A percentile compares a stretch with the other conserved stretches of the same genome.
Conservation (phyloP, 768 basidiomycete species). For the Cystofilobasidium ferigula region DNA sequence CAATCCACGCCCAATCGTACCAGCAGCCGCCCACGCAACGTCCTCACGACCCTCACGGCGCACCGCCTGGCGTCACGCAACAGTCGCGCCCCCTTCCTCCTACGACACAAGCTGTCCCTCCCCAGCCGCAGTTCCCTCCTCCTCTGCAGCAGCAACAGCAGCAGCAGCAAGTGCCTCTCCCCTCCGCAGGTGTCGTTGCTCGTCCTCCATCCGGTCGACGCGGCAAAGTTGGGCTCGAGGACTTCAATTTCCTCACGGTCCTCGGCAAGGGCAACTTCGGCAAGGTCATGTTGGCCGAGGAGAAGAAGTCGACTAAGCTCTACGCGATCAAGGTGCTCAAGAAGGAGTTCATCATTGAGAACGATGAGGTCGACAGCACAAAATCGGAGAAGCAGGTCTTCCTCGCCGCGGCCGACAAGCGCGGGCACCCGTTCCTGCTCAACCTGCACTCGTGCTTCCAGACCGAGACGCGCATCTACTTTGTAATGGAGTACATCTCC, state of each 20-base stretch:
- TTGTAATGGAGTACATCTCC: slow-evolving; percentile 97
- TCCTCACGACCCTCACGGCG: slow-evolving; percentile 28
- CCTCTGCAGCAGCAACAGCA: slow-evolving; percentile 13
- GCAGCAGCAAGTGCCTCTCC: slow-evolving; percentile 20
- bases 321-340: slow-evolving; percentile 99
- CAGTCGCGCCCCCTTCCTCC: slow-evolving; percentile 24
- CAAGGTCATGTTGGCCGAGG: slow-evolving; percentile 99
- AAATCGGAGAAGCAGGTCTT: slow-evolving; percentile 99
- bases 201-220: slow-evolving; percentile 34
- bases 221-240: slow-evolving; percentile 70
- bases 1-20: slow-evolving; percentile 22
- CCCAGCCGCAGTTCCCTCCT: slow-evolving; percentile 24
- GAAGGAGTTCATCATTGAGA: slow-evolving; percentile 99
- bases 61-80: slow-evolving; percentile 11
- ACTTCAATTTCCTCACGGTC: slow-evolving; percentile 97
- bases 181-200: slow-evolving; percentile 8
- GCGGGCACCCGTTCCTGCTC: slow-evolving; percentile 93
- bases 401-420: slow-evolving; percentile 75
- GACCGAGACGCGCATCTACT: slow-evolving; percentile 97
- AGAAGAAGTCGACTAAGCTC: slow-evolving; percentile 76
- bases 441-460: slow-evolving; percentile 98
- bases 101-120: too few species aligned
- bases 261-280: slow-evolving; percentile 99
- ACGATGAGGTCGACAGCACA: slow-evolving; percentile 98
- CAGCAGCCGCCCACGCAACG: slow-evolving; percentile 24